Conservation (phyloP, 129 eudicot genomes). For the Tagetes erecta region DNA sequence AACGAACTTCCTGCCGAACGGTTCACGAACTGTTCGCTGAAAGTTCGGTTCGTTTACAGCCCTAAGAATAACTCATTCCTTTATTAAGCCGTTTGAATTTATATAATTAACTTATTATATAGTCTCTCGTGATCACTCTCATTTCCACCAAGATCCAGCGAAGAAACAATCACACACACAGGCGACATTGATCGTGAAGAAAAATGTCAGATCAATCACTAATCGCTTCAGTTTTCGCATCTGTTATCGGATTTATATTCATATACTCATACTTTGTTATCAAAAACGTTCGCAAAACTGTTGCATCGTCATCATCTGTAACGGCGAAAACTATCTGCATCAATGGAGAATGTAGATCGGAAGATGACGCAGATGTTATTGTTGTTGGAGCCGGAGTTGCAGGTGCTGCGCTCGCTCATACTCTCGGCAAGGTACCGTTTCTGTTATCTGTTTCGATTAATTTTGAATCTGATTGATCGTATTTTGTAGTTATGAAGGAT, state of each 20-base stretch:
- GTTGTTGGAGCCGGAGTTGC: conserved; percentile 84
- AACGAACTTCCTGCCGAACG: too few relatives aligned
- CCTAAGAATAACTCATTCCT: not conserved
- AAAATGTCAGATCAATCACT: conserved; percentile 36
- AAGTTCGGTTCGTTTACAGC: too few relatives aligned
- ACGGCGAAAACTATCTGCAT: conserved; percentile 30
- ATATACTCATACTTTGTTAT: conserved; percentile 23
- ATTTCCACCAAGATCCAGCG: conserved; percentile 33
- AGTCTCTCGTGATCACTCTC: not conserved
- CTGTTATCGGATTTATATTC: conserved; percentile 26
- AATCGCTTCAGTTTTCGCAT: conserved; percentile 32
- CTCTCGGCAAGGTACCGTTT: conserved; percentile 57
- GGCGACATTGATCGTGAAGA: conserved; percentile 30
- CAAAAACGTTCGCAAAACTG: conserved; percentile 26
- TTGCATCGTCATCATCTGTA: conserved; percentile 23
- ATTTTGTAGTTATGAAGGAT: not conserved
- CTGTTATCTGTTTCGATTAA: not conserved
- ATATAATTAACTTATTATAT: conserved; percentile 1
- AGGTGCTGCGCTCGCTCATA: conserved; percentile 75
- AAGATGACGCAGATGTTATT: conserved; percentile 49
- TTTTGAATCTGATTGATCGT: too few relatives aligned
- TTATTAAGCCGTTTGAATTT: not conserved
- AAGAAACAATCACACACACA: conserved; percentile 6
- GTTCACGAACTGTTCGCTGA: too few relatives aligned
- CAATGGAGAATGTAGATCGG: conserved; percentile 48